phyloP scores from a whole-genome alignment of 495 filamentous ascomycete species.

The Bacidia rubella region DNA sequence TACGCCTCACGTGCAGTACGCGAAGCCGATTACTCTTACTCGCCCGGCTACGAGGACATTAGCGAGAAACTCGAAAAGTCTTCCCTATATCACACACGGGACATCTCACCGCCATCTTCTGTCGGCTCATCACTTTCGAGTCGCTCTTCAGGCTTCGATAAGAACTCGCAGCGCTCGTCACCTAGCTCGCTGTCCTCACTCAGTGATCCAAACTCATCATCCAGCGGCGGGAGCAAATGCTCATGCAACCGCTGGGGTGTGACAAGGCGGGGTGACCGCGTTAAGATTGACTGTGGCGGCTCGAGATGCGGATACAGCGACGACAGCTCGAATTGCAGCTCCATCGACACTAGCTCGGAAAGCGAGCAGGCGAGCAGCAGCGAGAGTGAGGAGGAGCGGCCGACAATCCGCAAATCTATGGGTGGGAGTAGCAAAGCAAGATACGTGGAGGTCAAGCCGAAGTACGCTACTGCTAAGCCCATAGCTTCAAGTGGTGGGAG shows the following conservation, averaged over 20 bases:
- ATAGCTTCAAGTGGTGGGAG: constrained; percentile 3
- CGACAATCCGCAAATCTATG: background rate
- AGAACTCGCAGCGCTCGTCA: constrained; percentile 33
- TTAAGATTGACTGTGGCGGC: constrained; percentile 91
- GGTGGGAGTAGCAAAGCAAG: constrained; percentile 4
- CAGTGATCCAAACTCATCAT: constrained; percentile 40
- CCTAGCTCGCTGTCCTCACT: constrained; percentile 60
- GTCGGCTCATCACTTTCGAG: constrained; percentile 60
- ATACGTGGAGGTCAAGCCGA: constrained; percentile 12
- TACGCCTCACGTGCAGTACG: constrained; percentile 75
- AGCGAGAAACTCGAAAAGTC: constrained; percentile 57
- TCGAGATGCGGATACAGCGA: constrained; percentile 67
- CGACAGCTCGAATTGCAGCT: constrained; percentile 38
- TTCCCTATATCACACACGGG: constrained; percentile 48
- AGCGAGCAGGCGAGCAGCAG: constrained; percentile 39
- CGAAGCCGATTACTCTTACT: constrained; percentile 56
- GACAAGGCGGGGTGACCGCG: constrained; percentile 76
- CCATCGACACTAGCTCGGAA: constrained; percentile 33
- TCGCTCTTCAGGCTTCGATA: constrained; percentile 48
- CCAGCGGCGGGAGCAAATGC: constrained; percentile 50
- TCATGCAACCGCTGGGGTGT: constrained; percentile 92
- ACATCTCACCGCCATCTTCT: constrained; percentile 58
- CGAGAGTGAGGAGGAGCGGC: constrained; percentile 24
- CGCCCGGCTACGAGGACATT: constrained; percentile 55
- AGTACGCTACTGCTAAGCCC: background rate